phyloP scores from a whole-genome alignment of 2,329 filamentous ascomycete genomes.

The Nemania sp. region DNA sequence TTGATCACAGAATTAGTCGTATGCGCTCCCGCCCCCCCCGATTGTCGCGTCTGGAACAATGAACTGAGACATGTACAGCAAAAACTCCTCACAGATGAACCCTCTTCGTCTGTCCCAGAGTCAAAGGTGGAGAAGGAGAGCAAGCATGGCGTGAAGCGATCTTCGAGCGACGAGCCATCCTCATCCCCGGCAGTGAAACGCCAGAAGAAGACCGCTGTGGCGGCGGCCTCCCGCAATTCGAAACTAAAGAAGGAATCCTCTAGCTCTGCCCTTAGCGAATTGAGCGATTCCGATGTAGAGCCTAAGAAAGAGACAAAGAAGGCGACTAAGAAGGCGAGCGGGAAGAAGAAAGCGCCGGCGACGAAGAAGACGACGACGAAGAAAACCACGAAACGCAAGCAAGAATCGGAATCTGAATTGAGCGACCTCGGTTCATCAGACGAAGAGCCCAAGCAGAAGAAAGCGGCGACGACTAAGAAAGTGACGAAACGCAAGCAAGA shows the following conservation, averaged over 20 bases:
- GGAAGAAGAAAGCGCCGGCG: no score
- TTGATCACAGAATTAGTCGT: constrained; percentile 62
- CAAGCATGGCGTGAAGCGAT: constrained; percentile 40
- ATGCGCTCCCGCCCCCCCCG: constrained; percentile 36
- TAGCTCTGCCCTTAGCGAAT: constrained; percentile 39
- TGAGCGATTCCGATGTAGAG: constrained; percentile 34
- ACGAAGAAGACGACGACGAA: constrained; percentile 4
- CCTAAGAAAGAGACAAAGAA: constrained; percentile 29
- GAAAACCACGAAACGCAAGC: constrained; percentile 27
- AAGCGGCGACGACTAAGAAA: constrained; percentile 19
- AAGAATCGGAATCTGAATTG: constrained; percentile 30
- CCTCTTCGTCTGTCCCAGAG: constrained; percentile 21
- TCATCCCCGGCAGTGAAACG: constrained; percentile 47
- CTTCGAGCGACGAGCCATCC: constrained; percentile 42
- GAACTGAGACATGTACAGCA: constrained; percentile 28
- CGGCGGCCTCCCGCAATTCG: constrained; percentile 36
- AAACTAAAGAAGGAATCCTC: constrained; percentile 40
- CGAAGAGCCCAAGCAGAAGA: constrained; percentile 21
- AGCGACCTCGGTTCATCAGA: constrained; percentile 33
- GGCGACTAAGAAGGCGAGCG: constrained; percentile 16
- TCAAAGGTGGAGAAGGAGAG: constrained; percentile 28
- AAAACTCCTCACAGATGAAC: constrained; percentile 26
- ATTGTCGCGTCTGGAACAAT: background rate
- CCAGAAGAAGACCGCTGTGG: constrained; percentile 40
- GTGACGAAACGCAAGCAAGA: constrained; percentile 26